Evolutionary conservation across 805 yeast genomes (phyloP).

Genomic region (Nakazawaea holstii): DNA sequence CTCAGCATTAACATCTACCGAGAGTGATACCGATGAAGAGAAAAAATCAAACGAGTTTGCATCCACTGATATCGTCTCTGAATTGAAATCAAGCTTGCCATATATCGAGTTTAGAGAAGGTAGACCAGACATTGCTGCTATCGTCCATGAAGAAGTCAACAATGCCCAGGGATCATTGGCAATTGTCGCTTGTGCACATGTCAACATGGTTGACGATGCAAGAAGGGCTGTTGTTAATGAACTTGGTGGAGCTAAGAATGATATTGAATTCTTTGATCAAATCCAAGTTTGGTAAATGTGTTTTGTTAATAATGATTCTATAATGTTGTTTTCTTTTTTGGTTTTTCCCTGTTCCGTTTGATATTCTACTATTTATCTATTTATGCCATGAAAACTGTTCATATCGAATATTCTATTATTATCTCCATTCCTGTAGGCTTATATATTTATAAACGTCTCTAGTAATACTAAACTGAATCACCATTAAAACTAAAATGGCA

Average conservation of each 20-base stretch:
- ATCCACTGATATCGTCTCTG: conserved; percentile 12
- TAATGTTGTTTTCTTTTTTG: background rate
- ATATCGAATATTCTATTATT: too few relatives aligned
- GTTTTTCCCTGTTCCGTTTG: background rate
- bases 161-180: conserved; percentile 36
- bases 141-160: conserved; percentile 31
- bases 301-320: background rate
- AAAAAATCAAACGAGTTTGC: conserved; percentile 14
- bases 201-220: conserved; percentile 30
- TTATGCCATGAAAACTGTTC: too few relatives aligned
- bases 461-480: too few relatives aligned
- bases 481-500: too few relatives aligned
- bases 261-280: conserved; percentile 28
- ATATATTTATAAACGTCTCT: too few relatives aligned
- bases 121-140: conserved; percentile 32
- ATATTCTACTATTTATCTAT: background rate
- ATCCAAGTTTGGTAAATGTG: conserved; percentile 28
- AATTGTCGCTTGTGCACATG: conserved; percentile 45
- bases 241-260: conserved; percentile 10
- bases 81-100: conserved; percentile 22
- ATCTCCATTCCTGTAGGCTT: too few relatives aligned
- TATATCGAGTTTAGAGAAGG: conserved; percentile 38
- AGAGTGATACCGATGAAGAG: conserved; percentile 10
- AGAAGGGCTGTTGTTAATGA: conserved; percentile 20
- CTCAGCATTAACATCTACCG: conserved; percentile 2